A percentile compares a stretch with the other conserved stretches of the same genome.
These are phyloP conservation scores for Auriscalpium microsporum DNA, from an alignment of 768 basidiomycete species.

Conservation along the genomic window DNA sequence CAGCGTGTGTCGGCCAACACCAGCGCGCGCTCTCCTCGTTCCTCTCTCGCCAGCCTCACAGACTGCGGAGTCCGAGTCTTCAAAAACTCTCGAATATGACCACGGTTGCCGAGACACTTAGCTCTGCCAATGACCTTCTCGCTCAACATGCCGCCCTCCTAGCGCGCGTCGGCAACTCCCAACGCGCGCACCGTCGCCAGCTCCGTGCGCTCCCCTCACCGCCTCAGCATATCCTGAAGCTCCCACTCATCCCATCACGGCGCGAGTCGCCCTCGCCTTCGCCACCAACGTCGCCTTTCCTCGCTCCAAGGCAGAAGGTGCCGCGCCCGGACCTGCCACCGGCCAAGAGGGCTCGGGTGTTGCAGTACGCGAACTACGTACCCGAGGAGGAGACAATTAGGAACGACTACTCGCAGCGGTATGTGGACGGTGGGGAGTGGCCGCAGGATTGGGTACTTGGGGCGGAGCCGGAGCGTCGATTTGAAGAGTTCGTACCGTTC, in stretches of 20 bases:
- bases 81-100: neutral
- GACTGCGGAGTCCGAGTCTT: too few relatives aligned
- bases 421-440: slow-evolving; percentile 88
- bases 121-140: slow-evolving; percentile 58
- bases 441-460: slow-evolving; percentile 92
- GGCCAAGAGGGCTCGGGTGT: slow-evolving; percentile 64
- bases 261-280: slow-evolving; percentile 41
- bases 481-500: slow-evolving; percentile 78
- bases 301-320: slow-evolving; percentile 27
- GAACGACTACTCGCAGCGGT: slow-evolving; percentile 88
- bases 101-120: slow-evolving; percentile 35
- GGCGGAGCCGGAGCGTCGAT: slow-evolving; percentile 78
- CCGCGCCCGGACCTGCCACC: slow-evolving; percentile 49
- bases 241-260: slow-evolving; percentile 26
- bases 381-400: slow-evolving; percentile 94
- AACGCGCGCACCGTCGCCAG: slow-evolving; percentile 48
- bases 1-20: neutral
- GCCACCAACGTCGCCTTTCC: slow-evolving; percentile 34
- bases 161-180: slow-evolving; percentile 43
- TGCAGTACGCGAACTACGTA: slow-evolving; percentile 73
- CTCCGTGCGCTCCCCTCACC: slow-evolving; percentile 49
- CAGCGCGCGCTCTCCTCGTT: too few relatives aligned
- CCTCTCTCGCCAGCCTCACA: too few relatives aligned
- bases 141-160: slow-evolving; percentile 53
- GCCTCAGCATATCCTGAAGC: slow-evolving; percentile 24